These are phyloP conservation scores for Dendrostoma leiphaemia DNA, from an alignment of 2,329 filamentous ascomycete species.

Conservation along the genomic window DNA sequence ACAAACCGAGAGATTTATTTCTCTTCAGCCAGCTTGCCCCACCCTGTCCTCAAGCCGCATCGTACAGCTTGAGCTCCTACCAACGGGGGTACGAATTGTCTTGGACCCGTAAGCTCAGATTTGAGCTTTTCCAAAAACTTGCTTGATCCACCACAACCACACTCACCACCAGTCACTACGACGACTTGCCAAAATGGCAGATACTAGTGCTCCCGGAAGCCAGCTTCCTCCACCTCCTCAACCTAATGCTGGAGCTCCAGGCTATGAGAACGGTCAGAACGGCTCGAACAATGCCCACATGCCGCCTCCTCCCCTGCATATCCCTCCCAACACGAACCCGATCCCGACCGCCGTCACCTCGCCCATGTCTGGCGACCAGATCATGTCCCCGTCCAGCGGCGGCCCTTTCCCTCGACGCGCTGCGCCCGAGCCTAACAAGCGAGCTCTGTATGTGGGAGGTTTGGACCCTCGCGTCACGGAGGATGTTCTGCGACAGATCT, in stretches of 20 bases:
- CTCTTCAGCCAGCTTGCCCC: not conserved
- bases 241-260: conserved; percentile 67
- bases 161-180: not conserved
- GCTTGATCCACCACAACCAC: not conserved
- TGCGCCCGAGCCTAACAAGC: conserved; percentile 97
- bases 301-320: conserved; percentile 87
- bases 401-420: conserved; percentile 83
- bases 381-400: conserved; percentile 83
- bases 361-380: conserved; percentile 68
- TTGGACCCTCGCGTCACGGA: conserved; percentile 94
- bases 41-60: not conserved
- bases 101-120: not conserved
- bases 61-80: not conserved
- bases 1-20: conserved; percentile 1
- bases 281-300: conserved; percentile 73
- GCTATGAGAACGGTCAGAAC: conserved; percentile 68
- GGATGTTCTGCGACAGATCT: conserved; percentile 94
- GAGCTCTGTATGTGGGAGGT: conserved; percentile 92
- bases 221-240: conserved; percentile 71
- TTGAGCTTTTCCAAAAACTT: not conserved
- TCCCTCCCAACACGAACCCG: conserved; percentile 93
- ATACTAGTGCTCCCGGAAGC: conserved; percentile 63
- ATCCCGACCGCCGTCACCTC: conserved; percentile 92
- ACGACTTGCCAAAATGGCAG: conserved; percentile 64
- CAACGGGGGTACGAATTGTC: not conserved